Percentiles rank a stretch among this genome's conserved stretches.
Evolutionary conservation across 768 basidiomycete species (phyloP).

Genomic region (Hypholoma sublateritium): DNA sequence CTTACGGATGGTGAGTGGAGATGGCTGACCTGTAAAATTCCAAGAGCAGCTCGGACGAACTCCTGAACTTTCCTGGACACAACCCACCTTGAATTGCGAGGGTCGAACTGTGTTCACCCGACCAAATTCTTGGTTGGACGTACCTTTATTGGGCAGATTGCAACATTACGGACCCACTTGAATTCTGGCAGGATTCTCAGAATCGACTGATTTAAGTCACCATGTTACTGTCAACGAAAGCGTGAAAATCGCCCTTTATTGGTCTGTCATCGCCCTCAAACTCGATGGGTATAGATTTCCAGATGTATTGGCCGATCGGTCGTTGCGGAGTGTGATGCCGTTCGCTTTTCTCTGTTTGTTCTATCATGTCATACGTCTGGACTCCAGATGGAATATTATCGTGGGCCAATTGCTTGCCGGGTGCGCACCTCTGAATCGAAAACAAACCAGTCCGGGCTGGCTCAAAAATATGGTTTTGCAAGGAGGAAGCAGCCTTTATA

Average conservation of each 20-base stretch:
- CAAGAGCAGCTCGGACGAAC: background rate
- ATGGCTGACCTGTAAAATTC: background rate
- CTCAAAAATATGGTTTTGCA: conserved; percentile 15
- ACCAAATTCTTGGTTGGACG: background rate
- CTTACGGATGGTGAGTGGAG: too few species aligned
- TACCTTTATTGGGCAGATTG: background rate
- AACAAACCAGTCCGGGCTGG: conserved; percentile 27
- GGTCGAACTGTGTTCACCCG: background rate
- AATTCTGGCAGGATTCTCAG: background rate
- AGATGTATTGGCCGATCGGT: conserved; percentile 6
- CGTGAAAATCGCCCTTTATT: background rate
- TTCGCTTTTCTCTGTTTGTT: conserved; percentile 15
- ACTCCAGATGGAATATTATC: conserved; percentile 5
- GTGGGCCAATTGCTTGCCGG: background rate
- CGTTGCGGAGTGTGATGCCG: background rate
- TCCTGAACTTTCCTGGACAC: background rate
- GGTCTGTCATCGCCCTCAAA: background rate
- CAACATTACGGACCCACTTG: background rate
- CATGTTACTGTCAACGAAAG: background rate
- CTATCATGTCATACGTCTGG: conserved; percentile 10
- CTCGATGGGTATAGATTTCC: conserved; percentile 19
- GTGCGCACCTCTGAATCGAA: conserved; percentile 9
- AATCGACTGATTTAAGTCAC: background rate
- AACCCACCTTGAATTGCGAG: conserved; percentile 15
- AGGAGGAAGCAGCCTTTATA: conserved; percentile 23